Base-by-base conservation (phyloP, 768 basidiomycete genomes). In the Russula foetens region DNA sequence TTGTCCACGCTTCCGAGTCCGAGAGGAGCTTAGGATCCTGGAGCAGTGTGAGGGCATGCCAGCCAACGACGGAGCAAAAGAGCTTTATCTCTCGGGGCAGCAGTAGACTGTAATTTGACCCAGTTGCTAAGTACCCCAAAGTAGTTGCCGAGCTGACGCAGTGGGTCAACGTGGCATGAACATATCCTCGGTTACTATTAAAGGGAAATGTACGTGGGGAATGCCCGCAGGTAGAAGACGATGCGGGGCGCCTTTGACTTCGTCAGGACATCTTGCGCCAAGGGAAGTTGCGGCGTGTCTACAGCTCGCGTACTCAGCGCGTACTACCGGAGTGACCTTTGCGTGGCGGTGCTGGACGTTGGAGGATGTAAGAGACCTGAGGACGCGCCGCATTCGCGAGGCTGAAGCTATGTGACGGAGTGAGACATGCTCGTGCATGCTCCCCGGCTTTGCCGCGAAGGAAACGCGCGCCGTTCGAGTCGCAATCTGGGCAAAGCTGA, bases 31-130 rank as follows among this genome's bases (percentile, higher is more conserved):
- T 70, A 0, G 94, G 90, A 69, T 94, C 77, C 76, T 95, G 93
- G 6, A 93, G 93, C 26, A 98, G 76, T 2, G 94, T 98, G 67
- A 98, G 77, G 12, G 95, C 94, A 70, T 98, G 96, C 81, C 92
- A 88, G 28, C 95, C 95, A 14, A 95, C 95, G 63, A 97, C 85
- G 1, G 90, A 86, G 72, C 90, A 95, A 23, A 96, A 72, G 9
- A 94, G 77, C 55, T 78, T 74, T 33, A 68, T 92, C 88, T 12
- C 81, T 75, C 1, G 79, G 76, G 8, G 69, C 69, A 0, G 85
- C 80, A 41, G 79, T 75, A 45, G 80, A 76, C 72, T 96, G 92
- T 28, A 98, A 75, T 54, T 78, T 79, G 49, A 92, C 88, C 94
- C 94, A 96, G 70, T 94, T 93, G 21, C 81, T 81, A 28, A 97